phyloP scores from a whole-genome alignment of 305 asterid species.

The Fraxinus sp. region DNA sequence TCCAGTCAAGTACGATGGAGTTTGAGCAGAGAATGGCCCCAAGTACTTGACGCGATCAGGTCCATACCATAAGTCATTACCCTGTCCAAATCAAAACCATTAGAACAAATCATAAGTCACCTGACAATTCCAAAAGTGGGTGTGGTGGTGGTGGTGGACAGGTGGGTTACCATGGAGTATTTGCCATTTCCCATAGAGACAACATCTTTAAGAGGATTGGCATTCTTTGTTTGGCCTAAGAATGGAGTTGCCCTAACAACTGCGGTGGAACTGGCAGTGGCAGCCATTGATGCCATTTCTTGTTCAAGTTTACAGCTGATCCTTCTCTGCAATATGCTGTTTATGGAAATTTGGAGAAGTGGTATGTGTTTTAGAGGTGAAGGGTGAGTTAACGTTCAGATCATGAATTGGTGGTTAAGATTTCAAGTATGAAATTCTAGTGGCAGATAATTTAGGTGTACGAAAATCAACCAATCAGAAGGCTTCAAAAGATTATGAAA shows the following conservation, averaged over 20 bases:
- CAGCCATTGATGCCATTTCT: conserved; percentile 55
- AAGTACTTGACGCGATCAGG: conserved; percentile 40
- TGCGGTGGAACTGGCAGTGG: conserved; percentile 58
- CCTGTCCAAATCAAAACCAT: not conserved
- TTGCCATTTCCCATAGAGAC: conserved; percentile 57
- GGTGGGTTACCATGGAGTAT: conserved; percentile 57
- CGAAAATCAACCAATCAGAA: conserved; percentile 46
- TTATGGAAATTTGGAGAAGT: not conserved
- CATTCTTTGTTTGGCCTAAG: conserved; percentile 66
- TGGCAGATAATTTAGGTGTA: conserved; percentile 21
- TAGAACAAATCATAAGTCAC: not conserved
- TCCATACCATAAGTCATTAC: conserved; percentile 26
- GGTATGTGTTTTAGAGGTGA: not conserved
- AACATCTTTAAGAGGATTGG: conserved; percentile 60
- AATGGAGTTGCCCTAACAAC: conserved; percentile 71
- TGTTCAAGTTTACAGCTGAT: not conserved
- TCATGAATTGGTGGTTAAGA: conserved; percentile 42
- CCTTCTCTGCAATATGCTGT: not conserved
- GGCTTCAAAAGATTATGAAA: conserved; percentile 44
- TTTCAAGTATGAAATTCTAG: conserved; percentile 51
- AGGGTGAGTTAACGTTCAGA: conserved; percentile 18
- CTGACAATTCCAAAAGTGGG: not conserved
- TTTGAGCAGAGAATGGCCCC: conserved; percentile 28
- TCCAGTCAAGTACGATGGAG: conserved; percentile 27
- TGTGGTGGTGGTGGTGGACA: not conserved